Evolutionary conservation across 768 basidiomycete species (phyloP), one percentile per base, ranked within the genome.

Genomic region (Obba rivulosa): DNA sequence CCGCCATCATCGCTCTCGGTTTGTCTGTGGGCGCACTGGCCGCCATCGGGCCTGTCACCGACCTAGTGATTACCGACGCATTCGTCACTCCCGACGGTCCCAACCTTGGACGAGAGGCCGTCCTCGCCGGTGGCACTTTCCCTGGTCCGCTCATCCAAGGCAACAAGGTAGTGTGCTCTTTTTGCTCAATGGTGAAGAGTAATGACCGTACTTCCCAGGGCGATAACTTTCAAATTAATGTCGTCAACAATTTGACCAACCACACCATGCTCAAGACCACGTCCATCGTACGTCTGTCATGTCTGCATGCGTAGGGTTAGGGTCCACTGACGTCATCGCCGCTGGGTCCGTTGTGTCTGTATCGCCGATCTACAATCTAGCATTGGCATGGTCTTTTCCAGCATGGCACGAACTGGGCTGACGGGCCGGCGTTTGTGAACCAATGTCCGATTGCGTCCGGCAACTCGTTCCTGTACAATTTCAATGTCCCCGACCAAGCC

Each of bases 351-450:
- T 5, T 31, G 7, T 8, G n/a, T 11, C 11, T 35, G 16, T 48
- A 37, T 20, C 16, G 14, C 36, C n/a, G 3, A 22, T 16, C 14
- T 25, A 39, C 11, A 11, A 24, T 22, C 36, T 31, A 64, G 62
- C 62, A 64, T 35, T 78, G 77, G 77, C 77, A 78, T 49, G 77
- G 77, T 2, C 25, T 78, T 16, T 73, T 70, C 51, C 76, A 78
- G 53, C 51, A 63, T 8, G 65, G 66, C 8, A 66, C 68, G 4
- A 74, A 73, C 10, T 65, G 69, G 25, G 75, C 72, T 40, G 78
- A 80, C 41, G 78, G 78, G 8, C 35, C 64, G 2, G 57, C 70
- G 2, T 76, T 75, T 49, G 76, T 77, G 37, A 78, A 70, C 57
- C 66, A 68, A 45, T 68, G 66, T 48, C 66, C 66, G 1, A 63